Percentiles rank a stretch among this genome's conserved stretches.
Evolutionary conservation across 1,284 basidiomycete species (phyloP).

Genomic region (Gymnopus androsaceus): DNA sequence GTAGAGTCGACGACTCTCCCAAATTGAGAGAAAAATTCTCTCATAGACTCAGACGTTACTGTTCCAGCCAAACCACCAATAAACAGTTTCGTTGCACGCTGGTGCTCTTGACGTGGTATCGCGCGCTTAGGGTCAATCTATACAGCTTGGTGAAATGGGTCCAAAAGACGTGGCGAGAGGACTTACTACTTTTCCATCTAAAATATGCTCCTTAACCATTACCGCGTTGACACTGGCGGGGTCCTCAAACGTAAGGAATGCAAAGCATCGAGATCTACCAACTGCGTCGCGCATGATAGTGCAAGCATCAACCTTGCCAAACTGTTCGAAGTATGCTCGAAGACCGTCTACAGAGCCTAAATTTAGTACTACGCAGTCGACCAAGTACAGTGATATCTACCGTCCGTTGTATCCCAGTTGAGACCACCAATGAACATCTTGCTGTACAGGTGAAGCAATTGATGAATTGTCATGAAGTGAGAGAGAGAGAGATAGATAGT

Average conservation of each 20-base stretch:
- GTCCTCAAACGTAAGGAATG: slow-evolving; percentile 90
- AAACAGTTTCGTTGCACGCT: slow-evolving; percentile 90
- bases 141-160: slow-evolving; percentile 2
- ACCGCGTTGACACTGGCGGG: slow-evolving; percentile 89
- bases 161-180: not conserved
- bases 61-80: slow-evolving; percentile 92
- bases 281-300: slow-evolving; percentile 95
- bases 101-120: slow-evolving; percentile 93
- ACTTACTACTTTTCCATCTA: slow-evolving; percentile 92
- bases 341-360: slow-evolving; percentile 61
- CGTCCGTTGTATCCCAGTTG: slow-evolving; percentile 97
- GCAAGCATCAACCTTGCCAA: slow-evolving; percentile 88
- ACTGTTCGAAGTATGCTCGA: slow-evolving; percentile 85
- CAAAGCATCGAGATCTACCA: slow-evolving; percentile 90
- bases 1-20: slow-evolving; percentile 96
- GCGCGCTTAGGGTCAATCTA: slow-evolving; percentile 99
- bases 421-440: slow-evolving; percentile 98
- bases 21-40: slow-evolving; percentile 87
- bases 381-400: slow-evolving; percentile 41
- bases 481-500: slow-evolving; percentile 18
- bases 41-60: slow-evolving; percentile 93
- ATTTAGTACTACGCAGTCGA: slow-evolving; percentile 32
- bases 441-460: slow-evolving; percentile 36
- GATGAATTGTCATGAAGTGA: not conserved
- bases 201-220: slow-evolving; percentile 84